Base-by-base conservation (phyloP, 371 early-diverging fungal species). In the Actinomucor elegans region DNA sequence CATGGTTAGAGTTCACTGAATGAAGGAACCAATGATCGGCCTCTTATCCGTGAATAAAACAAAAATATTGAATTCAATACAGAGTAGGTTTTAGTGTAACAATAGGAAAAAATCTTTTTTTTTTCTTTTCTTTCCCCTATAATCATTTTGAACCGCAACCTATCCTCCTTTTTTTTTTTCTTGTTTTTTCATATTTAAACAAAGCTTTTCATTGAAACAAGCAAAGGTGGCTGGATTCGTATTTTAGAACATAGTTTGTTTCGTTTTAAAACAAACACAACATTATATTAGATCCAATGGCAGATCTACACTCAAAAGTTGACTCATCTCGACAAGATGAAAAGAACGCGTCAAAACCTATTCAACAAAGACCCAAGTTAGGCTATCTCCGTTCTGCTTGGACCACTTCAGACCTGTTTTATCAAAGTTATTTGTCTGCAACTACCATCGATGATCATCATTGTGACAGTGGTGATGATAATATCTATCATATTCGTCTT, bases 341-440 rank as follows among this genome's bases (percentile, higher is more conserved):
- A n/a, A n/a, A n/a, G n/a, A 17, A n/a, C 36, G 10, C 14, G 14
- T 4, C 23, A 41, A 14, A 0, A 24, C 26, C 2, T 12, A 14
- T 14, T n/a, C n/a, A n/a, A n/a, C 12, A 43, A 29, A 34, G 70
- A 36, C 66, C 70, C 18, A 57, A 49, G 23, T 28, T 73, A 14
- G 53, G 63, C 37, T 65, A 65, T 24, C 53, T 73, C 20, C 57
- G 64, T 4, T 65, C 70, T 12, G 67, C 59, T 2, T 73, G 70
- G 74, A 55, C 65, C 2, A 61, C 67, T 3, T 55, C 54, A 3
- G 59, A 64, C 18, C 31, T 58, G 8, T 52, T 48, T 15, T 28
- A 40, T 18, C 23, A 17, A 14, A 28, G 18, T 14, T 28, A 17
- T 7, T 15, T 14, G 2, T 42, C 21, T 6, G 27, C 38, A 33